Evolutionary conservation across 345 rosid species (phyloP).

Genomic region (Microthlaspi erraticum): DNA sequence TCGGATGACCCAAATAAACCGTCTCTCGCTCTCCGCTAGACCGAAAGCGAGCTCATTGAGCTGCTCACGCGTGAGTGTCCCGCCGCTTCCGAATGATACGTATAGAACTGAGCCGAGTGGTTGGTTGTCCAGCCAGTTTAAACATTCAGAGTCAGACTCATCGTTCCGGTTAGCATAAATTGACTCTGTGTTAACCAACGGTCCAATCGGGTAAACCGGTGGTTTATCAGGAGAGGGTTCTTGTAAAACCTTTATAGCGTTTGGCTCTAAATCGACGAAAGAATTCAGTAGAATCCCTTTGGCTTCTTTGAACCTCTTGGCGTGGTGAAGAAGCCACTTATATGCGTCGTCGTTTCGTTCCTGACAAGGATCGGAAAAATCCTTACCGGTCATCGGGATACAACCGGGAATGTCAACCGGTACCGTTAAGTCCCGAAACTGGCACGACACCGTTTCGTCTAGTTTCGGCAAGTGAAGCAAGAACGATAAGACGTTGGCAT

Average conservation of each 20-base stretch:
- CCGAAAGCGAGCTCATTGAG: slow-evolving; percentile 40
- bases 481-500: slow-evolving; percentile 47
- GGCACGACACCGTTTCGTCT: slow-evolving; percentile 42
- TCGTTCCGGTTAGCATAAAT: background rate
- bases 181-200: slow-evolving; percentile 33
- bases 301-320: slow-evolving; percentile 41
- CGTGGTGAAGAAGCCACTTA: slow-evolving; percentile 42
- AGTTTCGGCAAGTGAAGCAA: slow-evolving; percentile 45
- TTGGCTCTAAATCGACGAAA: slow-evolving; percentile 50
- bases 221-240: slow-evolving; percentile 39
- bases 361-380: slow-evolving; percentile 45
- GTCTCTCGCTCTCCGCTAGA: slow-evolving; percentile 17
- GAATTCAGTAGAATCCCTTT: slow-evolving; percentile 52
- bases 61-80: slow-evolving; percentile 49
- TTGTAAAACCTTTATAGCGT: slow-evolving; percentile 45
- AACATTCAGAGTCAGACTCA: slow-evolving; percentile 33
- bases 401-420: slow-evolving; percentile 54
- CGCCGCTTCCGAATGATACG: slow-evolving; percentile 82
- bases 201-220: slow-evolving; percentile 53
- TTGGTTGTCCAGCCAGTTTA: slow-evolving; percentile 58
- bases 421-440: slow-evolving; percentile 48
- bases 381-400: slow-evolving; percentile 47
- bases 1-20: slow-evolving; percentile 38
- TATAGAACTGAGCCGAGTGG: slow-evolving; percentile 58
- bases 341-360: slow-evolving; percentile 47